Base-by-base conservation (phyloP, 768 basidiomycete species). In the Boletus rufocinnamomeus region DNA sequence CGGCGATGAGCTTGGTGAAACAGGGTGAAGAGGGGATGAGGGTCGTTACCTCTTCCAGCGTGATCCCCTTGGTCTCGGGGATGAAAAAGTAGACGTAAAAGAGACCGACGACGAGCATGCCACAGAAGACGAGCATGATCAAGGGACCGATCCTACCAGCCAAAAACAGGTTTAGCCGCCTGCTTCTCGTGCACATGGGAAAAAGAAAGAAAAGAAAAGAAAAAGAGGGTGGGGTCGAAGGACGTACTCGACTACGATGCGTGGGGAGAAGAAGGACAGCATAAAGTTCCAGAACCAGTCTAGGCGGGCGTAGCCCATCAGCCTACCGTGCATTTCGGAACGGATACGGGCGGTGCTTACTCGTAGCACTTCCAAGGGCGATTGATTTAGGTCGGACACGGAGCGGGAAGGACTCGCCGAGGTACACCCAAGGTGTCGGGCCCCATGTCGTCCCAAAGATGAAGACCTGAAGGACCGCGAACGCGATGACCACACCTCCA, bases 391-490 rank as follows among this genome's bases (percentile, higher is more conserved):
- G 82, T 56, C 89, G 82, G 46, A 93, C 87, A 48, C 89, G 85
- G 25, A 92, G 82, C 16, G 89, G 91, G 82, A 91, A 92, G 21
- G 84, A 86, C 76, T 91, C 89, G 52, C 88, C 88, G 34, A 89
- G 80, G 65, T 89, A 89, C 7, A 89, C 88, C 84, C 84, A 86
- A 62, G 87, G 87, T 35, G 83, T 86, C 8, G 87, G 86, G 14
- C 88, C 89, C 88, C 88, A 91, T 75, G 88, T 90, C 59, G 86
- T 80, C 2, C 83, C 83, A 71, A 82, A 91, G 11, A 82, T 80
- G 63, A 86, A 83, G 28, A 92, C 87, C 52, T 91, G 89, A 27
- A 91, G 72, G n/a, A 91, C 81, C 0, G 87, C 90, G 64, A 91
- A 91, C 0, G 88, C 80, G 60, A 93, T 89, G 37, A 90, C 75